These are phyloP conservation scores for Boechera retrofracta DNA, from an alignment of 345 rosid species.

Conservation along the genomic window DNA sequence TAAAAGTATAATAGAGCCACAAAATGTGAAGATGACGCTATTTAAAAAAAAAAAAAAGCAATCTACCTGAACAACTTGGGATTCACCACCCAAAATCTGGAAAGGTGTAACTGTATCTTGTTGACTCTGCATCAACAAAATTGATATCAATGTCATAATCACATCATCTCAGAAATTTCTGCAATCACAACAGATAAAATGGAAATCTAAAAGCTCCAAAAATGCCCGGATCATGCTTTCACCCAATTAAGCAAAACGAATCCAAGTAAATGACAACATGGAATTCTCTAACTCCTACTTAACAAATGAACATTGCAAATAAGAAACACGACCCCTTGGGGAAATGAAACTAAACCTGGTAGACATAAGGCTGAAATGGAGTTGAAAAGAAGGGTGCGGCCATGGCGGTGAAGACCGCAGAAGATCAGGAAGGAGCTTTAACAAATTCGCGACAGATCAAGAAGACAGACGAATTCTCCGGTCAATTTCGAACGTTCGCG, in stretches of 20 bases:
- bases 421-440: constrained; percentile 20
- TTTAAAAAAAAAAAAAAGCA: background rate
- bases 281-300: constrained; percentile 13
- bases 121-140: constrained; percentile 61
- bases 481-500: background rate
- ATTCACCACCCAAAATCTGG: constrained; percentile 98
- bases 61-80: constrained; percentile 91
- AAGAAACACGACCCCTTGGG: background rate
- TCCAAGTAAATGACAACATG: background rate
- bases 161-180: background rate
- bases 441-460: constrained; percentile 22
- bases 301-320: background rate
- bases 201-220: background rate
- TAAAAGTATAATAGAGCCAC: background rate
- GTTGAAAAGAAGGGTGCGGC: constrained; percentile 98
- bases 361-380: constrained; percentile 96
- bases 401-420: constrained; percentile 52
- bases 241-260: background rate
- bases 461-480: background rate
- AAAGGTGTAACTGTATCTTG: constrained; percentile 85
- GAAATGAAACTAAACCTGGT: constrained; percentile 64
- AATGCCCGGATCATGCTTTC: background rate
- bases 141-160: background rate
- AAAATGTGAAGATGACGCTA: background rate
- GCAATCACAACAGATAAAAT: background rate